A percentile compares a stretch with the other conserved stretches of the same genome.
Evolutionary conservation across 1,284 basidiomycete species (phyloP).

Genomic region (Mycosarcoma mackinlayi): DNA sequence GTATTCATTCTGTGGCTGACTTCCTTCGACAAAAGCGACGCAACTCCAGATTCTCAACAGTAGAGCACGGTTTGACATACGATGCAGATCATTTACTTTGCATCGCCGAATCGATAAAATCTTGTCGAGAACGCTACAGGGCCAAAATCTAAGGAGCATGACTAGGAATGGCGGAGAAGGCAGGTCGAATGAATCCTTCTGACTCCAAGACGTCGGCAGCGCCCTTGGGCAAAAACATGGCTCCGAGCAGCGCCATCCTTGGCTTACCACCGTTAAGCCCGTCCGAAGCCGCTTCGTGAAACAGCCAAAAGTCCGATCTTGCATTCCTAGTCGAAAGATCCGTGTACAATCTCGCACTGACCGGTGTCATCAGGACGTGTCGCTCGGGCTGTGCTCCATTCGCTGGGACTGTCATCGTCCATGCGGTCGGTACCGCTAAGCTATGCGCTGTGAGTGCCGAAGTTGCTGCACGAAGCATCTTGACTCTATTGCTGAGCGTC

Average conservation of each 20-base stretch:
- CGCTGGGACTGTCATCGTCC: neutral
- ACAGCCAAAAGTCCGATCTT: neutral
- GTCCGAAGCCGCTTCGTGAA: neutral
- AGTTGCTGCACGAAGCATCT: neutral
- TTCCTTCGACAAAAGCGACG: no score
- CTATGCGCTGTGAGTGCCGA: neutral
- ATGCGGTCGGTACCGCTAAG: neutral
- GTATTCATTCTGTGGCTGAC: no score
- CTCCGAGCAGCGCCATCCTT: slow-evolving; percentile 7
- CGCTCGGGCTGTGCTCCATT: neutral
- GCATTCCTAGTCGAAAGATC: neutral
- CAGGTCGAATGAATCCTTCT: neutral
- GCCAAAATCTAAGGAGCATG: no score
- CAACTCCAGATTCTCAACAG: no score
- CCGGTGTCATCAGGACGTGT: slow-evolving; percentile 1
- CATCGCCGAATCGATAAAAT: no score
- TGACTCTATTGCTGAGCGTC: neutral
- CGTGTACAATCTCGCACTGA: neutral
- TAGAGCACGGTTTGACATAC: no score
- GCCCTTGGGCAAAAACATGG: slow-evolving; percentile 6
- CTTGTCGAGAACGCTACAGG: neutral
- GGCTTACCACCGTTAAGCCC: rapidly evolving
- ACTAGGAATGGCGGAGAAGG: neutral
- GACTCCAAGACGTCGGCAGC: neutral
- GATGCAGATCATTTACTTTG: no score